Evolutionary conservation across 2,329 filamentous ascomycete genomes (phyloP).

Genomic region (Fusarium cicatricum): DNA sequence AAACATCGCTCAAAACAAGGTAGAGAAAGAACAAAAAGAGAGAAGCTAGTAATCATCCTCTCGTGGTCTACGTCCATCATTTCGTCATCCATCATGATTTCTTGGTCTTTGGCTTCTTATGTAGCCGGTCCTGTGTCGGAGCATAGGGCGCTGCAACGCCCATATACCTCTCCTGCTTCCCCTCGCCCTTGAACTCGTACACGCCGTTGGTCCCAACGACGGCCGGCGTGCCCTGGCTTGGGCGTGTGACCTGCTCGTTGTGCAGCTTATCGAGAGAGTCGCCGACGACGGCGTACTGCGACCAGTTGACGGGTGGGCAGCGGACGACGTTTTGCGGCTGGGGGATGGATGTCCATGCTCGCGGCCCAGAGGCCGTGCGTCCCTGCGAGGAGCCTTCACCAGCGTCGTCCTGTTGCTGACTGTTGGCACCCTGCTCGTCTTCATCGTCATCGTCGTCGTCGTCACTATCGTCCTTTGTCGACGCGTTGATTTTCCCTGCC

Average conservation of each 20-base stretch:
- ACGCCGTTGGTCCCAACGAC: constrained; percentile 53
- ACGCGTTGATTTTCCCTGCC: constrained; percentile 63
- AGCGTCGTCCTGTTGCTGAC: constrained; percentile 37
- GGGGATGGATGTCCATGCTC: constrained; percentile 72
- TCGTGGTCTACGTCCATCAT: constrained; percentile 6
- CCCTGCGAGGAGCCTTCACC: constrained; percentile 36
- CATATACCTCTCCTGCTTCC: constrained; percentile 54
- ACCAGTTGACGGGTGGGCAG: constrained; percentile 92
- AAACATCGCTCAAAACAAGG: constrained; percentile 20
- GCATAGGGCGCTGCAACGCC: constrained; percentile 66
- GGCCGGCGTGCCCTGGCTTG: constrained; percentile 64
- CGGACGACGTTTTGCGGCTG: constrained; percentile 83
- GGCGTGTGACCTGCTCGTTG: constrained; percentile 76
- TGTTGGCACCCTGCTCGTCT: constrained; percentile 40
- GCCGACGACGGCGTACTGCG: constrained; percentile 90
- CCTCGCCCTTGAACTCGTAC: constrained; percentile 60
- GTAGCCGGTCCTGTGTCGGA: constrained; percentile 60
- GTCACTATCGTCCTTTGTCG: constrained; percentile 41
- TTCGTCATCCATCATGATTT: constrained; percentile 37
- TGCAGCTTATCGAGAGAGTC: constrained; percentile 82
- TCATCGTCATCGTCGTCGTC: constrained; percentile 45
- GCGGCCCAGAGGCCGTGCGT: constrained; percentile 37
- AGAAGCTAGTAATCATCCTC: constrained; percentile 16
- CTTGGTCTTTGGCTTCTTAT: constrained; percentile 48
- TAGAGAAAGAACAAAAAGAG: constrained; percentile 1